Evolutionary conservation across 352 stramenopile genomes (phyloP).

Genomic region (Phytophthora tentaculata): DNA sequence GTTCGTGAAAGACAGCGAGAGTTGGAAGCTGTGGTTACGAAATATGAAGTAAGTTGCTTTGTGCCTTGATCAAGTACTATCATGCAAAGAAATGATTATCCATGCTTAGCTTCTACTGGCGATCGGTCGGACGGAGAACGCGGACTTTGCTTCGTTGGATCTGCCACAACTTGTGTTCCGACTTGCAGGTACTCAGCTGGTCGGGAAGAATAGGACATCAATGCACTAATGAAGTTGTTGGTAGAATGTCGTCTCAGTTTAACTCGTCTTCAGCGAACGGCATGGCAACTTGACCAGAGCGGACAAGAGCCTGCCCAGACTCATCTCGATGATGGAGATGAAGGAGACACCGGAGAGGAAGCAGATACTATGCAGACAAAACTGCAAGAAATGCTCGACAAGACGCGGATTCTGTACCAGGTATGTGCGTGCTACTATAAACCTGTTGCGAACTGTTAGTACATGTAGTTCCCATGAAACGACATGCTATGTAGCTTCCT

Average conservation of each 20-base stretch:
- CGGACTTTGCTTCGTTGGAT: conserved; percentile 58
- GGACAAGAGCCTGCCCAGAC: not conserved
- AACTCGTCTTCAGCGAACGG: conserved; percentile 38
- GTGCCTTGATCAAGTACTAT: not conserved
- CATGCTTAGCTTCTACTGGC: conserved; percentile 38
- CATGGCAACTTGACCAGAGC: conserved; percentile 31
- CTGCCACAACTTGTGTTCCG: conserved; percentile 42
- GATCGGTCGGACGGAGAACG: conserved; percentile 38
- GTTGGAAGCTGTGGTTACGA: conserved; percentile 41
- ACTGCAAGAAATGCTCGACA: conserved; percentile 30
- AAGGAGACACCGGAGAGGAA: conserved; percentile 4
- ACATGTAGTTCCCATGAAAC: not conserved
- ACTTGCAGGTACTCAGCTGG: conserved; percentile 37
- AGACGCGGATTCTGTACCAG: conserved; percentile 47
- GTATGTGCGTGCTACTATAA: conserved; percentile 17
- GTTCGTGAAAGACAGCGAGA: conserved; percentile 36
- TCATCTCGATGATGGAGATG: conserved; percentile 1
- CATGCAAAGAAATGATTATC: not conserved
- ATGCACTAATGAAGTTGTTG: not conserved
- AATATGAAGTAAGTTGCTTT: conserved; percentile 45
- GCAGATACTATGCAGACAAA: conserved; percentile 20
- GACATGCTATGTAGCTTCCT: conserved; percentile 23
- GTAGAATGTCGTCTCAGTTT: conserved; percentile 34
- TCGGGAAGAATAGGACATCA: not conserved
- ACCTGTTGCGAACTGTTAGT: not conserved